A percentile compares a stretch with the other conserved stretches of the same genome.
Conservation (phyloP, 768 basidiomycete genomes). For the Lactarius trivialis region DNA sequence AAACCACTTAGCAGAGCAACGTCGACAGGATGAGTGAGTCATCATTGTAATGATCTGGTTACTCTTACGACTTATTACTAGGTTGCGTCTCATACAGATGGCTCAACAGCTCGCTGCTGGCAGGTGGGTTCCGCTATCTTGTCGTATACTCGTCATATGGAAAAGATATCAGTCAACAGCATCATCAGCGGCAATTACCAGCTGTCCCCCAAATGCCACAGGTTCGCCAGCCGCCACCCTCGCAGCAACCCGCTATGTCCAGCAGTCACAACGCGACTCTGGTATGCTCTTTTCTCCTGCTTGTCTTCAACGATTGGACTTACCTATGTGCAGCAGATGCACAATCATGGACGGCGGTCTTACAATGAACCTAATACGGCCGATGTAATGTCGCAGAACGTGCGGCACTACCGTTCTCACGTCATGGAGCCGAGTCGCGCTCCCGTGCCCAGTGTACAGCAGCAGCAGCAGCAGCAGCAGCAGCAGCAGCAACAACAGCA, state of each 20-base stretch:
- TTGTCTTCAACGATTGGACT: background rate
- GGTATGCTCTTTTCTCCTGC: background rate
- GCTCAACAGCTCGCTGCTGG: constrained; percentile 14
- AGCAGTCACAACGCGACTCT: background rate
- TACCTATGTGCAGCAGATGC: background rate
- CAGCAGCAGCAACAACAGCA: too few species aligned
- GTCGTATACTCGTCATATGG: background rate
- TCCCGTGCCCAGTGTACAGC: constrained; percentile 1
- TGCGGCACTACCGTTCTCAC: background rate
- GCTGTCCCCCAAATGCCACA: background rate
- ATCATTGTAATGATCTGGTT: background rate
- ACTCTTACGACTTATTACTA: background rate
- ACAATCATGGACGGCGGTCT: background rate
- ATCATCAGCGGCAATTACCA: background rate
- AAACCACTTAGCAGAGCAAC: constrained; percentile 8
- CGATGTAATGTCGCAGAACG: background rate
- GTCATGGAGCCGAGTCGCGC: background rate
- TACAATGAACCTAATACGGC: background rate
- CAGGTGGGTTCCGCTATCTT: constrained; percentile 3
- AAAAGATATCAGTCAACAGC: constrained; percentile 12
- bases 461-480: background rate
- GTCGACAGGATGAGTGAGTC: constrained; percentile 17
- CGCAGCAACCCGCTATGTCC: background rate
- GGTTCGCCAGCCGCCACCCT: background rate
- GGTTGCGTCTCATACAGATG: constrained; percentile 9